Conservation (phyloP, 495 filamentous ascomycete genomes). For the Hypoxylon fuscum region DNA sequence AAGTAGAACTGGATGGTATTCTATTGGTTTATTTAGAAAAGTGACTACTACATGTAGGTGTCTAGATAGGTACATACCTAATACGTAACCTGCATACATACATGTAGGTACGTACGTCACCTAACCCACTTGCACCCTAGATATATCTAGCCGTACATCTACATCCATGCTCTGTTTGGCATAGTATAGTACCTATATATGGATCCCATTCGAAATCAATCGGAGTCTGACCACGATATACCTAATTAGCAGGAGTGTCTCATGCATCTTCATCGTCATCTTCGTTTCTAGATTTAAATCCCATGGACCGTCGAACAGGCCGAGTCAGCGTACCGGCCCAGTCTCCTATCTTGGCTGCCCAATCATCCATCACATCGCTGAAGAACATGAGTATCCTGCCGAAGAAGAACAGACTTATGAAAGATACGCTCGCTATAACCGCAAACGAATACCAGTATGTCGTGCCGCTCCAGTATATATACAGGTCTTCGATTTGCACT, state of each 20-base stretch:
- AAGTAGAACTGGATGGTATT: no score
- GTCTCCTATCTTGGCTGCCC: conserved; percentile 28
- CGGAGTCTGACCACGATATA: no score
- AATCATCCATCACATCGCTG: conserved; percentile 60
- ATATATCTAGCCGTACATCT: neutral
- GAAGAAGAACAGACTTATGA: conserved; percentile 67
- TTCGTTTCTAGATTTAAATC: conserved; percentile 12
- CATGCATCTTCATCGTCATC: conserved; percentile 27
- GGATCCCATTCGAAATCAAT: no score
- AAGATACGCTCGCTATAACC: conserved; percentile 70
- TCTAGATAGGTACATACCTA: neutral
- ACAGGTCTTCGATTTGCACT: conserved; percentile 69
- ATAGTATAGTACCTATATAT: no score
- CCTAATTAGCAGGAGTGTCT: no score
- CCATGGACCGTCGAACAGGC: conserved; percentile 5
- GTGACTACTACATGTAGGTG: neutral
- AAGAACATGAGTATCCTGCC: conserved; percentile 55
- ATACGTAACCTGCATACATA: neutral
- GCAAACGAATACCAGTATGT: conserved; percentile 80
- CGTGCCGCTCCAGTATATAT: conserved; percentile 63
- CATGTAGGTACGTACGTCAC: neutral
- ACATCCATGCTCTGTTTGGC: no score
- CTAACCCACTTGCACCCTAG: neutral
- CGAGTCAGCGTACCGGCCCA: conserved; percentile 21
- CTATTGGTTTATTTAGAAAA: no score